A percentile compares a stretch with the other conserved stretches of the same genome.
Conservation (phyloP, 208 protist genomes). For the Trypanosoma theileri region DNA sequence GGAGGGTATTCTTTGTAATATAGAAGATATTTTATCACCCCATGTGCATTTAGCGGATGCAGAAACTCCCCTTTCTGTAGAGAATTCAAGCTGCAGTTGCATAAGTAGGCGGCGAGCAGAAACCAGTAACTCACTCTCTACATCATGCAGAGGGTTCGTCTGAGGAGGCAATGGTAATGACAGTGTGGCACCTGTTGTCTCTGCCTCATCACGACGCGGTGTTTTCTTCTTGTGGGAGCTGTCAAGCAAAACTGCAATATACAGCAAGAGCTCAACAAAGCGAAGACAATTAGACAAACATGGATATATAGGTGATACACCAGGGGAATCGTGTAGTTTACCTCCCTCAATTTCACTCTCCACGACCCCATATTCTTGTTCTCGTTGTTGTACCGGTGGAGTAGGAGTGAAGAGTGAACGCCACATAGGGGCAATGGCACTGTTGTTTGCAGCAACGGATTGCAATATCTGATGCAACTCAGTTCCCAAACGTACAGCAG, state of each 20-base stretch:
- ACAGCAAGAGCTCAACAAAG: constrained; percentile 34
- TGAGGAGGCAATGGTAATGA: not conserved
- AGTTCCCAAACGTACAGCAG: constrained; percentile 11
- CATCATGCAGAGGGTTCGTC: not conserved
- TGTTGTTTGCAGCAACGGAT: not conserved
- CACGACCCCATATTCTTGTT: not conserved
- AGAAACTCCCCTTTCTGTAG: not conserved
- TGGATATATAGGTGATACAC: constrained; percentile 9
- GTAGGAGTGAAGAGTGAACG: constrained; percentile 20
- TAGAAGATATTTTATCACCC: not conserved
- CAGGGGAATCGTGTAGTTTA: not conserved
- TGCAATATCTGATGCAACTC: constrained; percentile 4
- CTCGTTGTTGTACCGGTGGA: constrained; percentile 15
- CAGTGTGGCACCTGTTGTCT: not conserved
- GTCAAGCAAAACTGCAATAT: constrained; percentile 38
- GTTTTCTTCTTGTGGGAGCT: constrained; percentile 2
- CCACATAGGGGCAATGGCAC: constrained; percentile 10
- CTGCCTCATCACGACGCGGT: not conserved
- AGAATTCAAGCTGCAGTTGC: constrained; percentile 8
- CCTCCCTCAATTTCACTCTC: not conserved
- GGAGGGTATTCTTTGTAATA: constrained; percentile 8
- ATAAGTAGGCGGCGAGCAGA: constrained; percentile 21
- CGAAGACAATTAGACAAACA: constrained; percentile 19
- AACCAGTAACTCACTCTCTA: constrained; percentile 3
- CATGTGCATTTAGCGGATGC: constrained; percentile 1